These are phyloP conservation scores for Zancudomyces culisetae DNA, from an alignment of 371 early-diverging fungal genomes.

Conservation along the genomic window DNA sequence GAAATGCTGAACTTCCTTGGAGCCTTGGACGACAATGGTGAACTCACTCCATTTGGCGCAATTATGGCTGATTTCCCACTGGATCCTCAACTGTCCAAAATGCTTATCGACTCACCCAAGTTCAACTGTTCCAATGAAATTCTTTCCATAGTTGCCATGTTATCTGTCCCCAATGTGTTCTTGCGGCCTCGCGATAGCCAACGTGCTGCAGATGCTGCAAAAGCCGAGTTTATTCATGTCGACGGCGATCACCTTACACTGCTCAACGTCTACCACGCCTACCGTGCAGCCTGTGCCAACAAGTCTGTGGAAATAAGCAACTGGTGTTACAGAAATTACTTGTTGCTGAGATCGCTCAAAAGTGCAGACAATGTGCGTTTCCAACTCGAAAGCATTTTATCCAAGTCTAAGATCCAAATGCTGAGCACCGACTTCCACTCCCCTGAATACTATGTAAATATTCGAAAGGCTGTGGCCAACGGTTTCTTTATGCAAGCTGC, in stretches of 20 bases:
- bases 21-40: constrained; percentile 71
- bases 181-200: constrained; percentile 75
- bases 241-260: constrained; percentile 86
- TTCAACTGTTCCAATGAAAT: constrained; percentile 83
- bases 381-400: constrained; percentile 75
- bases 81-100: constrained; percentile 72
- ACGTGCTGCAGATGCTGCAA: constrained; percentile 77
- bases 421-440: constrained; percentile 54
- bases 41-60: constrained; percentile 60
- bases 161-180: constrained; percentile 79
- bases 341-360: constrained; percentile 71
- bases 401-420: constrained; percentile 44
- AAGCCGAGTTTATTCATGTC: constrained; percentile 74
- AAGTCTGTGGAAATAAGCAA: no score
- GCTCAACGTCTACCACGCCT: constrained; percentile 86
- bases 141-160: constrained; percentile 77
- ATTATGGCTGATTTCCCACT: constrained; percentile 80
- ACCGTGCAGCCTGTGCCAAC: constrained; percentile 9
- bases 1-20: constrained; percentile 78
- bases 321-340: constrained; percentile 85
- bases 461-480: constrained; percentile 63
- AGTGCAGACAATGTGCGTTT: constrained; percentile 78
- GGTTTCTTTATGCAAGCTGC: constrained; percentile 98
- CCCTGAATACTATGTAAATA: constrained; percentile 55
- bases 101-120: constrained; percentile 60